Conservation (phyloP, 345 rosid species). For the Linum tenue region DNA sequence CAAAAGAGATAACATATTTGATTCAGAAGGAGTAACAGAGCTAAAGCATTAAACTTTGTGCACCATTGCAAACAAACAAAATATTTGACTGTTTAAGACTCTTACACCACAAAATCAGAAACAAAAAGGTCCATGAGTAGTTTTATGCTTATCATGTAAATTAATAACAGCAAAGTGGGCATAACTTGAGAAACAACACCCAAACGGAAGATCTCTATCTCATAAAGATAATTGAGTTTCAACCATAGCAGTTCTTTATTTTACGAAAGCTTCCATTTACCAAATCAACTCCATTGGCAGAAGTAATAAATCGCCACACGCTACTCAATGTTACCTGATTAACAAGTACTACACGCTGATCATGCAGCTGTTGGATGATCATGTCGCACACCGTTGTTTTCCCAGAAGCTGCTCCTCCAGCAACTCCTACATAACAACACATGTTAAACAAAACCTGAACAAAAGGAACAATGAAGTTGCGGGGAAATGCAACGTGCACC, state of each 20-base stretch:
- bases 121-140: neutral
- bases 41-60: neutral
- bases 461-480: neutral
- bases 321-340: conserved; percentile 49
- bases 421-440: conserved; percentile 51
- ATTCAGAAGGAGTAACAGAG: too few relatives aligned
- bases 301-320: neutral
- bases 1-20: neutral
- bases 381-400: conserved; percentile 98
- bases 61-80: neutral
- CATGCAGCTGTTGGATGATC: conserved; percentile 99
- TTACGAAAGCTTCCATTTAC: neutral
- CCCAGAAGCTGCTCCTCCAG: conserved; percentile 98
- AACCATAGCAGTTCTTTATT: neutral
- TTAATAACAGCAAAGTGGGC: neutral
- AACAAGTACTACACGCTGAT: conserved; percentile 96
- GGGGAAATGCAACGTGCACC: neutral
- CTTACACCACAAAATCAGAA: neutral
- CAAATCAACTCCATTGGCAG: neutral
- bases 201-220: neutral
- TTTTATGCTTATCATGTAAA: neutral
- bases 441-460: neutral
- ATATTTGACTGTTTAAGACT: neutral
- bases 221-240: neutral
- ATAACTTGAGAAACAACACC: neutral